phyloP scores from a whole-genome alignment of 805 yeast genomes.

The Candida insectalens region DNA sequence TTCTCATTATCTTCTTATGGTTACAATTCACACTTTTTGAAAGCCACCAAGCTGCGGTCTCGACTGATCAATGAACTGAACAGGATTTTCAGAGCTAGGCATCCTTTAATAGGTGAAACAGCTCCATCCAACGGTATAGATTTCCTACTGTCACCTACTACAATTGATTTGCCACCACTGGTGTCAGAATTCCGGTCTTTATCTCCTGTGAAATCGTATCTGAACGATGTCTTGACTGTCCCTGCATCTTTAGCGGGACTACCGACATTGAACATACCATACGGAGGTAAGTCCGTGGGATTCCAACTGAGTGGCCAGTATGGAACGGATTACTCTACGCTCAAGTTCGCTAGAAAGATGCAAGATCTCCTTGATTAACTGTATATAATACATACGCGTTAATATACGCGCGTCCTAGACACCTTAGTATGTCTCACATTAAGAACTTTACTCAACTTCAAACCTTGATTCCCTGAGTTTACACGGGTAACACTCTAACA shows the following conservation, averaged over 20 bases:
- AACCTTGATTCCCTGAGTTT: too few relatives aligned
- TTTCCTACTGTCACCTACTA: constrained; percentile 65
- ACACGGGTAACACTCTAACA: constrained; percentile 58
- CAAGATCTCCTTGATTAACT: too few relatives aligned
- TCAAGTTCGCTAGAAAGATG: constrained; percentile 26
- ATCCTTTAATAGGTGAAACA: constrained; percentile 24
- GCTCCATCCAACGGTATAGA: constrained; percentile 42
- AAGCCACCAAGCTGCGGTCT: constrained; percentile 62
- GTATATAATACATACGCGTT: too few relatives aligned
- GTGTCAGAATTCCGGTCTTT: constrained; percentile 10
- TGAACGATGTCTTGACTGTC: constrained; percentile 78
- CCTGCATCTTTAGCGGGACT: constrained; percentile 90
- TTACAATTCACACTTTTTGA: constrained; percentile 59
- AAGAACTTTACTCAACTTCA: too few relatives aligned
- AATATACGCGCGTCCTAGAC: too few relatives aligned
- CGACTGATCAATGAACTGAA: constrained; percentile 59
- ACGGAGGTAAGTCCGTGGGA: constrained; percentile 41
- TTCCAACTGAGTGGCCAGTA: constrained; percentile 79
- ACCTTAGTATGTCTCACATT: too few relatives aligned
- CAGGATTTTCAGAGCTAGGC: constrained; percentile 41
- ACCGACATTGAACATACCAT: constrained; percentile 78
- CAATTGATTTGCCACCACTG: constrained; percentile 42
- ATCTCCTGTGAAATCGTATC: constrained; percentile 48
- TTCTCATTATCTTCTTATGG: constrained; percentile 76
- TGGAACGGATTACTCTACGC: constrained; percentile 65